Percentiles rank a stretch among this genome's conserved stretches.
Evolutionary conservation across 345 rosid genomes (phyloP).

Genomic region (Linum usitatissimum): DNA sequence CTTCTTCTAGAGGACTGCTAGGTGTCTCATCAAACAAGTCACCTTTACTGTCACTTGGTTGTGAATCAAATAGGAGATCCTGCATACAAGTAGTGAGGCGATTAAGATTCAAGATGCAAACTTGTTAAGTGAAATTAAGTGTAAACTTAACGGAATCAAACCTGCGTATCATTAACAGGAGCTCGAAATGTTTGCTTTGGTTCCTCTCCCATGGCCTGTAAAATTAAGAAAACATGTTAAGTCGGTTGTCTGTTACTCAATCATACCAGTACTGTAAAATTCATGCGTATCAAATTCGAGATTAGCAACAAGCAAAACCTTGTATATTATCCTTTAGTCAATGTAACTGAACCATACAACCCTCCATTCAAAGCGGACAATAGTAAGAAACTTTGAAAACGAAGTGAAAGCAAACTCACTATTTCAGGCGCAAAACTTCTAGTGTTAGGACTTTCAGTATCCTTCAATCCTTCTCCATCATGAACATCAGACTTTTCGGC

Average conservation of each 20-base stretch:
- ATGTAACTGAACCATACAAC: background rate
- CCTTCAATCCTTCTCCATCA: conserved; percentile 18
- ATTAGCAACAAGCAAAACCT: too few species aligned
- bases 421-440: conserved; percentile 14
- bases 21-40: conserved; percentile 37
- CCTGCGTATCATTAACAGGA: conserved; percentile 52
- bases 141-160: conserved; percentile 10
- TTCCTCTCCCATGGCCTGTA: conserved; percentile 28
- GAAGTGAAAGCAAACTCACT: conserved; percentile 17
- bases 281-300: background rate
- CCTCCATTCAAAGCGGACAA: background rate
- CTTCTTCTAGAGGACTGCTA: conserved; percentile 48
- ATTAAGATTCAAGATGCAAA: too few species aligned
- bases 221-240: conserved; percentile 7
- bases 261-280: background rate
- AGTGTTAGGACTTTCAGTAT: conserved; percentile 22
- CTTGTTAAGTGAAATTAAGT: background rate
- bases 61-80: conserved; percentile 48
- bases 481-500: conserved; percentile 17
- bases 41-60: conserved; percentile 34
- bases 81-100: conserved; percentile 12
- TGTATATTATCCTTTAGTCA: too few species aligned
- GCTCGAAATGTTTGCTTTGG: conserved; percentile 33
- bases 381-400: too few species aligned
- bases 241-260: background rate